Conservation (phyloP, 2,329 filamentous ascomycete species). For the Colletotrichum caudatum region DNA sequence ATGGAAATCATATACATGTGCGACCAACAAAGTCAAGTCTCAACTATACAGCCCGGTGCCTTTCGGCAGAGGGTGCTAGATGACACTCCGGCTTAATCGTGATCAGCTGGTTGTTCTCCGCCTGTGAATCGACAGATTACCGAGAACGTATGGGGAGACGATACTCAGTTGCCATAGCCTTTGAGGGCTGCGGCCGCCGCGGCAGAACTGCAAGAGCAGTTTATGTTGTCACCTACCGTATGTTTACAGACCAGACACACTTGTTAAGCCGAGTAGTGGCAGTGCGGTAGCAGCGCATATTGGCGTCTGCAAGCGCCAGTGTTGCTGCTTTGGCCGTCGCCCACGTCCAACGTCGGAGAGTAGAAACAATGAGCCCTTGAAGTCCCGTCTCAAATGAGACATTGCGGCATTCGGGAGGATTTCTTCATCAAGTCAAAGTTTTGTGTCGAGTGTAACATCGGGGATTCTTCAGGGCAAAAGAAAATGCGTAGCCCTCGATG, state of each 20-base stretch:
- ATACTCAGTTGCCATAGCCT: conserved; percentile 72
- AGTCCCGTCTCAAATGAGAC: too few relatives aligned
- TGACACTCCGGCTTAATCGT: conserved; percentile 99
- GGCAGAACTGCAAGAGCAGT: conserved; percentile 53
- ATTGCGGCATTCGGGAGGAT: too few relatives aligned
- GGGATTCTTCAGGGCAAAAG: neutral
- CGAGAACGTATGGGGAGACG: conserved; percentile 77
- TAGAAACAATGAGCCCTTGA: neutral
- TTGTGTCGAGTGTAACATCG: neutral
- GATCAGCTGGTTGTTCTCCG: conserved; percentile 82
- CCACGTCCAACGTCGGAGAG: too few relatives aligned
- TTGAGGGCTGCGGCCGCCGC: conserved; percentile 64
- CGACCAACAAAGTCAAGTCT: conserved; percentile 96
- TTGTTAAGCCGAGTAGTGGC: neutral
- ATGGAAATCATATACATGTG: conserved; percentile 63
- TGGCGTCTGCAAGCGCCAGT: neutral
- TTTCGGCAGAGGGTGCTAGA: conserved; percentile 85
- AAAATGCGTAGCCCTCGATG: neutral
- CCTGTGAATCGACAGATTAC: conserved; percentile 80
- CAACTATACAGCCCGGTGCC: conserved; percentile 84
- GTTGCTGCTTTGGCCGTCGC: neutral
- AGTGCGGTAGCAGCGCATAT: neutral
- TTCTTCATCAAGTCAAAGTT: neutral
- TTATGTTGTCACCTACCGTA: conserved; percentile 3
- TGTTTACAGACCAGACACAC: neutral